These are phyloP conservation scores for Leptomonas pyrrhocoris DNA, from an alignment of 208 protist genomes.

Conservation along the genomic window DNA sequence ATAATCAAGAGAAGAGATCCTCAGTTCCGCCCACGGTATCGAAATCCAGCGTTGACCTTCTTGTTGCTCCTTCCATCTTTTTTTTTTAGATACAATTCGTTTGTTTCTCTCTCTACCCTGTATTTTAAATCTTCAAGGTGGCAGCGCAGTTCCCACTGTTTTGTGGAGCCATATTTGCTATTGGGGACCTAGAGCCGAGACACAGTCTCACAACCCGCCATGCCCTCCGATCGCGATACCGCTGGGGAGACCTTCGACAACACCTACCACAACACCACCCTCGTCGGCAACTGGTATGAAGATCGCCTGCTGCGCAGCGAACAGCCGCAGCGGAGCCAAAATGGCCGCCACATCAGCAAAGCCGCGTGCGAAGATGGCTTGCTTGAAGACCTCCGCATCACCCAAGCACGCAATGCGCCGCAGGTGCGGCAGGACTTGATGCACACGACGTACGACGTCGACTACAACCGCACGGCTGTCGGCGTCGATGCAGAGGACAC, in stretches of 20 bases:
- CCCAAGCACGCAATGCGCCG: not conserved
- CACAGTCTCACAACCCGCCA: not conserved
- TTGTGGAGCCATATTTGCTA: too few species aligned
- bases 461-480: constrained; percentile 8
- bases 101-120: too few species aligned
- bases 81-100: too few species aligned
- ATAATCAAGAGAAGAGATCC: too few species aligned
- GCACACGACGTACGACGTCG: constrained; percentile 27
- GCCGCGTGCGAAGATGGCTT: not conserved
- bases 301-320: constrained; percentile 29
- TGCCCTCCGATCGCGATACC: not conserved
- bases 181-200: not conserved
- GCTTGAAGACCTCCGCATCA: constrained; percentile 23
- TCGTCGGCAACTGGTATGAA: constrained; percentile 80
- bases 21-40: too few species aligned
- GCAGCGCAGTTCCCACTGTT: too few species aligned
- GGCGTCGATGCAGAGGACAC: not conserved
- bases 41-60: too few species aligned
- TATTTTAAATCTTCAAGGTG: too few species aligned
- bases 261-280: constrained; percentile 63
- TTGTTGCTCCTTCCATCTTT: too few species aligned
- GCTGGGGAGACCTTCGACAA: constrained; percentile 45
- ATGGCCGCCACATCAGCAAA: too few species aligned
- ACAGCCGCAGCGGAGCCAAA: constrained; percentile 1
- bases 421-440: constrained; percentile 11